Base-by-base conservation (phyloP, 2,329 filamentous ascomycete genomes). In the Tolypocladium pustulatum region DNA sequence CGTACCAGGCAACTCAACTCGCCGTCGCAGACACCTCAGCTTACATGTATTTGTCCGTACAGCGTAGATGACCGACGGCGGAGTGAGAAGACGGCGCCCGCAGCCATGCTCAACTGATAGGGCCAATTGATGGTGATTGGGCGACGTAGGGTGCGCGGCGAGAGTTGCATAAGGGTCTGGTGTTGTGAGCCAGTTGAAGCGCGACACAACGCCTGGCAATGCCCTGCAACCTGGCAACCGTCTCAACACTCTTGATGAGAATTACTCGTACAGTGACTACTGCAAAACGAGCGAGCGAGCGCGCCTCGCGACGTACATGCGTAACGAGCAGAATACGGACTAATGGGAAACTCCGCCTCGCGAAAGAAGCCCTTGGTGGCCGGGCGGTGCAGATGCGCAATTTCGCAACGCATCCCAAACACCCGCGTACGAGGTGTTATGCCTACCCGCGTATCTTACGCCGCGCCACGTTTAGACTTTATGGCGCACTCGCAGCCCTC, bases 401-500 rank as follows among this genome's bases (percentile, higher is more conserved):
- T 57, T 36, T 57, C 46, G 46, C 56, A 57, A 53, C 56, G 37
- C 32, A 53, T 57, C 43, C 56, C 56, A 57, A 32, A 57, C 55
- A 37, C n/a, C 38, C 6, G 32, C 25, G 20, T 36, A n/a, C n/a
- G n/a, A n/a, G n/a, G n/a, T n/a, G n/a, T 32, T 32, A 22, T 49
- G 40, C 27, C 22, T 36, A 32, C 22, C 12, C 22, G 22, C 38
- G 20, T 25, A 46, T 46, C 25, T 46, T 46, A 46, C 56, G 56
- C 43, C 55, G 30, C 55, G 55, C 55, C 55, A 37, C 55, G 27
- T n/a, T 30, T 52, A 57, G 49, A 54, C 56, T 57, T 57, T 57
- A 52, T 52, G 36, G 56, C 43, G 56, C 56, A 43, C 27, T 20
- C 25, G 49, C 32, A n/a, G 30, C 22, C 1, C 40, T 43, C n/a